Conservation (phyloP, 345 rosid genomes). For the Clarkia xantiana region DNA sequence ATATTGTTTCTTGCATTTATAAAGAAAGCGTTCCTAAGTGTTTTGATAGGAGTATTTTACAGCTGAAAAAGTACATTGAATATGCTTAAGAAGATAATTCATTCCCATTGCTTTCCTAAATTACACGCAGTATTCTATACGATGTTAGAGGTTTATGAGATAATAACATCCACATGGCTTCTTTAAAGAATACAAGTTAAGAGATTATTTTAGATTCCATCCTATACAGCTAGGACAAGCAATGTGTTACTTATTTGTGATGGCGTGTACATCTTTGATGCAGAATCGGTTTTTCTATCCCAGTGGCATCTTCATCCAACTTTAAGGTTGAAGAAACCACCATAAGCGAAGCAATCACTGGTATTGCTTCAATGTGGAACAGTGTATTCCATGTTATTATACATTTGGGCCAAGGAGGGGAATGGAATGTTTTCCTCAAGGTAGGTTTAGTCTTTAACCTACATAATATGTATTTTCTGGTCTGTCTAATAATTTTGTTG, state of each 20-base stretch:
- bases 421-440: conserved; percentile 24
- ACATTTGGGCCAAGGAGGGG: conserved; percentile 46
- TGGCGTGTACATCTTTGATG: conserved; percentile 9
- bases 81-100: too few relatives aligned
- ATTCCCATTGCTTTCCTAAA: too few relatives aligned
- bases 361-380: conserved; percentile 43
- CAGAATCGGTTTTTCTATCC: conserved; percentile 44
- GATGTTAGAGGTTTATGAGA: too few relatives aligned
- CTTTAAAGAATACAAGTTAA: too few relatives aligned
- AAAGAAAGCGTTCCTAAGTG: neutral
- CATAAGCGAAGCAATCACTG: conserved; percentile 30
- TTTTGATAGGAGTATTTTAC: neutral
- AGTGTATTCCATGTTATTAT: conserved; percentile 18
- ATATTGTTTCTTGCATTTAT: neutral
- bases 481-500: too few relatives aligned
- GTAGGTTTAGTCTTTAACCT: too few relatives aligned
- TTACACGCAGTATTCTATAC: too few relatives aligned
- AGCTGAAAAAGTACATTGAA: conserved; percentile 5
- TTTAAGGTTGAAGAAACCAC: conserved; percentile 40
- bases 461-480: too few relatives aligned
- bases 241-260: neutral
- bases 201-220: neutral
- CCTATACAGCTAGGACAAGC: conserved; percentile 1
- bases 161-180: too few relatives aligned
- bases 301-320: conserved; percentile 29